Base-by-base conservation (phyloP, 1,139 yeast species). In the Suhomyces atakaporum region DNA sequence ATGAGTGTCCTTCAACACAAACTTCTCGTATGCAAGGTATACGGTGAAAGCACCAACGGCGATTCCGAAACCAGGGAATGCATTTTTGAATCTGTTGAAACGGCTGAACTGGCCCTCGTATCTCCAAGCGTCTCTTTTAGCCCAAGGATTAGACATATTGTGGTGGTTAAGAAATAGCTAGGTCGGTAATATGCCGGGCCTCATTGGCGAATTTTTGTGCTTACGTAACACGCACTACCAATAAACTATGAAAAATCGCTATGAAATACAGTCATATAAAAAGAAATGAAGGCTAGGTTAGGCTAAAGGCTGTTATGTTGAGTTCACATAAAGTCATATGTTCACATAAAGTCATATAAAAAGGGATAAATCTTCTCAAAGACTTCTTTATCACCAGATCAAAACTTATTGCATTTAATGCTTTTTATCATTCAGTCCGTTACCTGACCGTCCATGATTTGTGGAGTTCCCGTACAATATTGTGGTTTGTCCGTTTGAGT, bases 91-190 rank as follows among this genome's bases (percentile, higher is more conserved):
- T 53, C 94, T 71, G 63, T 82, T 81, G 39, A 67, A 65, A 51
- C 90, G 79, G 40, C 84, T 73, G 67, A 87, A 87, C 41, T 81
- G 86, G 43, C 94, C 95, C 53, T 81, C 83, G 63, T 79, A 84
- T 72, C 95, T 81, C 96, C 96, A 87, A 37, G 95, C 95, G 60
- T 87, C 95, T 75, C 95, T 84, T 52, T 67, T 69, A 36, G 74
- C 76, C 77, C 77, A 71, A 38, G 75, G 76, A 52, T 70, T 69
- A 16, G 47, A 44, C 35, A 31, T 36, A 7, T 16, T 25, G 23
- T 27, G 27, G 6, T 27, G 28, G 13, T 13, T n/a, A 15, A 13
- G 19, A 13, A 10, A 11, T n/a, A 12, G 9, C n/a, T 8, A 12
- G 16, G 12, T n/a, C 9, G 9, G 16, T 20, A 26, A 16, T 35